phyloP scores from a whole-genome alignment of 2,329 filamentous ascomycete genomes.

The Fusarium sterilihyphosum region DNA sequence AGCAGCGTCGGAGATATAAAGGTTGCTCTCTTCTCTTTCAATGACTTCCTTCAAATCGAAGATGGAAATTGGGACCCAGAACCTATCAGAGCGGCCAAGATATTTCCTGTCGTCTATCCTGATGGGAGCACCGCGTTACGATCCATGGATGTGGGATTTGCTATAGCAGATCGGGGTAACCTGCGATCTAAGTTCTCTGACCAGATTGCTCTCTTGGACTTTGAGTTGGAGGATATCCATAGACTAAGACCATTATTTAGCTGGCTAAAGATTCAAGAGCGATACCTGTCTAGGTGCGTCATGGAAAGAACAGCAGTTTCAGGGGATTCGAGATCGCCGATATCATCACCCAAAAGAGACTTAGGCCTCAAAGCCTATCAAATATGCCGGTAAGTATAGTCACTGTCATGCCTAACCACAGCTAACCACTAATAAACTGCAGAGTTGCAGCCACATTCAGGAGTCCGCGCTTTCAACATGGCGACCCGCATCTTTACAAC shows the following conservation, averaged over 20 bases:
- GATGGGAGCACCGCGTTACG: not conserved
- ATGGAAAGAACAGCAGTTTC: constrained; percentile 4
- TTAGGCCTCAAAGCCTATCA: constrained; percentile 25
- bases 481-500: not conserved
- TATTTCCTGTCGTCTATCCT: constrained; percentile 23
- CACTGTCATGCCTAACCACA: accelerated
- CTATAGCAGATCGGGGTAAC: constrained; percentile 25
- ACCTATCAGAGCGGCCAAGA: constrained; percentile 15
- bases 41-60: constrained; percentile 5
- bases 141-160: constrained; percentile 13
- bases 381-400: constrained; percentile 14
- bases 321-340: not conserved
- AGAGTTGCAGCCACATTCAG: constrained; percentile 30
- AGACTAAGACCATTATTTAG: constrained; percentile 14
- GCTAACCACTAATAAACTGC: not conserved
- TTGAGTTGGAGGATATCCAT: constrained; percentile 19
- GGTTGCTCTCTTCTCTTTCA: constrained; percentile 8
- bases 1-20: constrained; percentile 1
- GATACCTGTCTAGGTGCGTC: constrained; percentile 22
- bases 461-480: constrained; percentile 10
- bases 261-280: constrained; percentile 8
- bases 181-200: constrained; percentile 1
- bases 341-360: constrained; percentile 4
- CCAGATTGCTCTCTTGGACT: constrained; percentile 22
- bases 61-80: not conserved